Evolutionary conservation across 2,329 filamentous ascomycete species (phyloP).

Genomic region (Colletotrichum caudatum): DNA sequence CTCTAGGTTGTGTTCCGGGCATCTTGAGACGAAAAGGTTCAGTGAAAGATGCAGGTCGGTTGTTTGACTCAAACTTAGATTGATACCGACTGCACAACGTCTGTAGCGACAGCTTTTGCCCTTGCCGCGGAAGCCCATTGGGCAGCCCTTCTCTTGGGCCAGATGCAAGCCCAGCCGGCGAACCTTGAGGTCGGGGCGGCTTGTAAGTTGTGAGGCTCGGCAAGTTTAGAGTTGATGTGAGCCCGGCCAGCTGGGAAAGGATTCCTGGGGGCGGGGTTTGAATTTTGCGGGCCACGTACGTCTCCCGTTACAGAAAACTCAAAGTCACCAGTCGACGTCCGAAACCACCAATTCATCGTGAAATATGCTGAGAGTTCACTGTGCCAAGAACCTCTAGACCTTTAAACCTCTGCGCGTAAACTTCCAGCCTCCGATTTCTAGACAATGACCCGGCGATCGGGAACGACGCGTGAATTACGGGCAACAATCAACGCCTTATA

Average conservation of each 20-base stretch:
- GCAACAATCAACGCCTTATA: too few species aligned
- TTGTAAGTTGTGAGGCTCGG: slow-evolving; percentile 1
- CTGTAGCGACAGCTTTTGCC: slow-evolving; percentile 19
- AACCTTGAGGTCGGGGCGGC: background rate
- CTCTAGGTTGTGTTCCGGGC: background rate
- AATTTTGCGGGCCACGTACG: slow-evolving; percentile 29
- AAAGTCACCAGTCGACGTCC: slow-evolving; percentile 5
- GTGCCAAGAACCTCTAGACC: slow-evolving; percentile 25
- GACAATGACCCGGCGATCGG: background rate
- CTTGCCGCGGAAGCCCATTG: slow-evolving; percentile 4
- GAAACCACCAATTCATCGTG: background rate
- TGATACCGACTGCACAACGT: slow-evolving; percentile 6
- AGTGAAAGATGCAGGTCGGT: background rate
- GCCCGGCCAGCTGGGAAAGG: slow-evolving; percentile 15
- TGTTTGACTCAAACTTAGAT: background rate
- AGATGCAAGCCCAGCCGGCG: background rate
- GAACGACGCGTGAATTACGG: background rate
- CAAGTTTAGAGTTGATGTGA: slow-evolving; percentile 19
- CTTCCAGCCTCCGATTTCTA: background rate
- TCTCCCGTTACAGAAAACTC: slow-evolving; percentile 22
- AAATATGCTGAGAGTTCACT: slow-evolving; percentile 4
- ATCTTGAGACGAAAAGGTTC: slow-evolving; percentile 13
- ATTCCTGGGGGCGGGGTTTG: background rate
- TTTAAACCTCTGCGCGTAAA: background rate
- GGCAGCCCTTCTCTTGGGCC: background rate